These are phyloP conservation scores for Candida glucosophila DNA, from an alignment of 1,139 yeast genomes.

Conservation along the genomic window DNA sequence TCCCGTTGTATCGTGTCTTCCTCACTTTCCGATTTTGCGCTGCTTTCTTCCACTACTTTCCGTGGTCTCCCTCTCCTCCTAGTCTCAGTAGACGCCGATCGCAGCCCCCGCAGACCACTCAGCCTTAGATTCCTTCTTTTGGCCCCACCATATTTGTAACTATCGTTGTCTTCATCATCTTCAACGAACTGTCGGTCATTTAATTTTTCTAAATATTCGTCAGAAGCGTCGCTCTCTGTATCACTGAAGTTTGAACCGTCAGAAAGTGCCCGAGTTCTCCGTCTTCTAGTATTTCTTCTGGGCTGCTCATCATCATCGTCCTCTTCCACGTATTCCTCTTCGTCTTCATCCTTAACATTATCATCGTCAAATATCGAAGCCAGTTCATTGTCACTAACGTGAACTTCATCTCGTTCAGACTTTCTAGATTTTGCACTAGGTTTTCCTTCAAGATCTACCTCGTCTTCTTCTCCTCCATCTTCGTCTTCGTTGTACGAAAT, in stretches of 20 bases:
- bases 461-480: conserved; percentile 6
- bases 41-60: conserved; percentile 9
- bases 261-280: conserved; percentile 11
- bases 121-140: conserved; percentile 10
- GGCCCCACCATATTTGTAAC: conserved; percentile 22
- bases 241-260: conserved; percentile 20
- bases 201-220: conserved; percentile 21
- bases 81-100: conserved; percentile 19
- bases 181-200: conserved; percentile 29
- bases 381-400: conserved; percentile 4
- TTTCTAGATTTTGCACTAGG: conserved; percentile 2
- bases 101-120: conserved; percentile 18
- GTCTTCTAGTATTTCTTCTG: conserved; percentile 10
- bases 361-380: conserved; percentile 3
- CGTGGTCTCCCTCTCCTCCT: conserved; percentile 11
- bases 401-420: conserved; percentile 6
- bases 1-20: conserved; percentile 40
- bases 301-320: conserved; percentile 25
- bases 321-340: conserved; percentile 15
- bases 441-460: conserved; percentile 5
- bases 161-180: conserved; percentile 23
- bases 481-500: conserved; percentile 12
- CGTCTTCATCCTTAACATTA: conserved; percentile 6
- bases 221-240: conserved; percentile 20
- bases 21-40: conserved; percentile 21